Evolutionary conservation across 1,139 yeast genomes (phyloP), one percentile per base, ranked within the genome.

Genomic region (Geotrichum restrictum): DNA sequence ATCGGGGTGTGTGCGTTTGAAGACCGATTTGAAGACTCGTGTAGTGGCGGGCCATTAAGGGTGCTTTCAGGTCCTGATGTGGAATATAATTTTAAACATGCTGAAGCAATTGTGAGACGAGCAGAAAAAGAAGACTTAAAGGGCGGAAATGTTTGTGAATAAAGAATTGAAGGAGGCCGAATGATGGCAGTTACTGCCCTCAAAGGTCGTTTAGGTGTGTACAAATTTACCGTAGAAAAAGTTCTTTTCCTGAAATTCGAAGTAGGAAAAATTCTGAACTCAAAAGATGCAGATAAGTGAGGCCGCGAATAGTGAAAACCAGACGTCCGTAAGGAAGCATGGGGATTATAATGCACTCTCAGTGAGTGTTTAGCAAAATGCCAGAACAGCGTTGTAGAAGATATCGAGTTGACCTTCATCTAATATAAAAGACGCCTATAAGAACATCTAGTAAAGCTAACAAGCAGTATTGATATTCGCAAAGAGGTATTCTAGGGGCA

Each of bases 141-240:
- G 18, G 37, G 18, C 37, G 37, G 8, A 16, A 8, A n/a, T 8
- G n/a, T 5, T n/a, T 34, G 6, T 4, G 14, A n/a, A 16, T n/a
- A n/a, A 8, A 10, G 7, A 34, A 34, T n/a, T 10, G 18, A 34
- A n/a, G 8, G n/a, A 16, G 37, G 19, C 19, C 37, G 5, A 34
- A n/a, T 21, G 32, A 13, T 16, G 38, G n/a, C 2, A 44, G 42
- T 21, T 43, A 44, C 3, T 44, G 36, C 41, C 47, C 52, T 4
- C 46, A 36, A 4, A 45, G 8, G 27, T 42, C 29, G 8, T 24
- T 24, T 24, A 5, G 29, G 5, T 8, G 8, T 45, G 36, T 31
- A 52, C 2, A 31, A 31, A 8, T 48, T 44, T 5, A 45, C 19
- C 7, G 52, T 49, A 14, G 55, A 52, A 41, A 52, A 39, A 16